Conservation (phyloP, 1,139 yeast genomes). For the Hyphopichia burtonii region DNA sequence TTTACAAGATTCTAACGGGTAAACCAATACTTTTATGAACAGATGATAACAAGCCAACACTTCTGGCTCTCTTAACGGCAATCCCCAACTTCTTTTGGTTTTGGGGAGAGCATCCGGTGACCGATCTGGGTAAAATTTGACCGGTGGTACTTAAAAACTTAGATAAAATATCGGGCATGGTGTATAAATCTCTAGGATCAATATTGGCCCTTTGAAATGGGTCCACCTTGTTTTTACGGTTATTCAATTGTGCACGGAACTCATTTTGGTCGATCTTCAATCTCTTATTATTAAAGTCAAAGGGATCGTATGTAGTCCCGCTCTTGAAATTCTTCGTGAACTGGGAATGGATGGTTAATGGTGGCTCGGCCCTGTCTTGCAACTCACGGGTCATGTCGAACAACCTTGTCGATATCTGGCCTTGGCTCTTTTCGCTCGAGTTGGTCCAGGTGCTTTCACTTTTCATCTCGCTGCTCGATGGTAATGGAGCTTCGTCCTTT, state of each 20-base stretch:
- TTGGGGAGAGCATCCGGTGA: slow-evolving; percentile 61
- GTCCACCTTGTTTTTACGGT: slow-evolving; percentile 19
- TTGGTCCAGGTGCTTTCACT: slow-evolving; percentile 25
- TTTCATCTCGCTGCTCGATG: slow-evolving; percentile 36
- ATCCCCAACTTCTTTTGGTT: slow-evolving; percentile 65
- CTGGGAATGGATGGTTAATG: slow-evolving; percentile 19
- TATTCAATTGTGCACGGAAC: slow-evolving; percentile 10
- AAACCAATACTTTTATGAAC: slow-evolving; percentile 42
- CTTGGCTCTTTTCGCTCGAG: neutral
- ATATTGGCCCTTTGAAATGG: slow-evolving; percentile 56
- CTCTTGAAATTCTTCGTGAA: slow-evolving; percentile 42
- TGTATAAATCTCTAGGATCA: slow-evolving; percentile 63
- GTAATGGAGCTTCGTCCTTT: slow-evolving; percentile 10
- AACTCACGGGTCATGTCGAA: slow-evolving; percentile 32
- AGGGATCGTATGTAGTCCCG: slow-evolving; percentile 64
- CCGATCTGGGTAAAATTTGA: slow-evolving; percentile 61
- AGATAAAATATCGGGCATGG: slow-evolving; percentile 64
- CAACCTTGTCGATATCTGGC: neutral
- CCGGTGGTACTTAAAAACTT: slow-evolving; percentile 62
- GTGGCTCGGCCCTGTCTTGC: slow-evolving; percentile 20
- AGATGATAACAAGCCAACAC: slow-evolving; percentile 63
- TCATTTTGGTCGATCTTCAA: slow-evolving; percentile 37
- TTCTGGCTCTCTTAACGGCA: slow-evolving; percentile 69
- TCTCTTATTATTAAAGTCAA: slow-evolving; percentile 65
- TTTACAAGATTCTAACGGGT: slow-evolving; percentile 34